Base-by-base conservation (phyloP, 768 basidiomycete genomes). In the Lactarius akahatsu region DNA sequence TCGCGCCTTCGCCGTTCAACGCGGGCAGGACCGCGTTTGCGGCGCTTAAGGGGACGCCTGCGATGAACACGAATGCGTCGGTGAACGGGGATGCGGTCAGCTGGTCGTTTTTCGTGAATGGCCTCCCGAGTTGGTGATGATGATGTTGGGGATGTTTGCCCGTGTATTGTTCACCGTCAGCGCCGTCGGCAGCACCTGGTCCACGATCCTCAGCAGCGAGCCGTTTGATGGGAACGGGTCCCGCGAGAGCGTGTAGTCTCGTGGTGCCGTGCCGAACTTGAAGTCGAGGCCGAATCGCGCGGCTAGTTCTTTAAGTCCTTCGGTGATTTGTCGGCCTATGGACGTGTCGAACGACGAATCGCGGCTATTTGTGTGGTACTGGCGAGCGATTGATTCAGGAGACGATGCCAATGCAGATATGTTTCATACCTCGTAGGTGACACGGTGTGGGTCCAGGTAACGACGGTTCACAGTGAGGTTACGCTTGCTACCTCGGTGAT, bases 71-170 rank as follows among this genome's bases (percentile, higher is more conserved):
- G 79, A 91, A 90, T 10, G 78, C 66, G 72, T 92, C 85, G 0
- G 77, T 74, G 73, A 90, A 94, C 0, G 92, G 90, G 7, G 84
- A 86, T 1, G 84, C 83, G 0, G 90, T 90, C 55, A 93, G 81
- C 70, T 91, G 87, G 74, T 94, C 92, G 73, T 93, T 91, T 74
- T 86, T 85, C 36, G 88, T 89, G 77, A 94, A 94, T 2, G 85
- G 72, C 80, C 84, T 15, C 83, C 88, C 2, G 88, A 82, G 76
- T 89, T 87, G 61, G 80, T 77, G 64, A 92, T 83, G 74, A 89
- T 83, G 70, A 91, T 78, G 69, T 82, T 86, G 40, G 89, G 86
- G 57, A 84, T 82, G 2, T 74, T 74, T 5, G 83, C 81, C 30
- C 89, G 84, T 2, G 85, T 78, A 74, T 90, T 90, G 78, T 90